These are phyloP conservation scores for Cordyceps cicadae DNA, from an alignment of 2,329 filamentous ascomycete species.

Conservation along the genomic window DNA sequence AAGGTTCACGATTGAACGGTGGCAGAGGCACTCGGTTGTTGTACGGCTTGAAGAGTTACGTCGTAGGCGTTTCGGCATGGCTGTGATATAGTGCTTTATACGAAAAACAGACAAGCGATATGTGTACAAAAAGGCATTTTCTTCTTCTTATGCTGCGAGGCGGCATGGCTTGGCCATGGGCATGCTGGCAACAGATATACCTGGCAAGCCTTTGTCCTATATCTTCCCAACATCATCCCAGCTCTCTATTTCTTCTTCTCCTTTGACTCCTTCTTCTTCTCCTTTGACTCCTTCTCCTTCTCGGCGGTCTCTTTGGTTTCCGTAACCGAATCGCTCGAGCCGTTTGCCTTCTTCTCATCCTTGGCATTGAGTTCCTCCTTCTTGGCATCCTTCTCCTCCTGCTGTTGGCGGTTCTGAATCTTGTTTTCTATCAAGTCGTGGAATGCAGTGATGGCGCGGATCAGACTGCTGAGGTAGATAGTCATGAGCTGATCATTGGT, in stretches of 20 bases:
- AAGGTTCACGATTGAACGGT: not conserved
- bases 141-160: not conserved
- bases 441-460: conserved; percentile 96
- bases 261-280: conserved; percentile 46
- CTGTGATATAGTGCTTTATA: not conserved
- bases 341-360: conserved; percentile 49
- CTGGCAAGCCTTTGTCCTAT: not conserved
- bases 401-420: conserved; percentile 95
- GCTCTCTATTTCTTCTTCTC: conserved; percentile 40
- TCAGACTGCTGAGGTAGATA: conserved; percentile 94
- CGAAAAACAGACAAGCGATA: not conserved
- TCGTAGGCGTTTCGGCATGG: not conserved
- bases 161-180: not conserved
- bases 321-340: conserved; percentile 30
- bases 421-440: conserved; percentile 99
- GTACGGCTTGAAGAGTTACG: not conserved
- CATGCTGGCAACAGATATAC: not conserved
- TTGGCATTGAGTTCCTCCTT: conserved; percentile 59
- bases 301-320: conserved; percentile 42
- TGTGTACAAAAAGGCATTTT: conserved; percentile 8
- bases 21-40: not conserved
- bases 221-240: not conserved
- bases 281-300: conserved; percentile 47
- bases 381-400: conserved; percentile 89
- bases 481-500: conserved; percentile 98